Evolutionary conservation across 805 yeast species (phyloP).

Genomic region (Priceomyces fermenticarens): DNA sequence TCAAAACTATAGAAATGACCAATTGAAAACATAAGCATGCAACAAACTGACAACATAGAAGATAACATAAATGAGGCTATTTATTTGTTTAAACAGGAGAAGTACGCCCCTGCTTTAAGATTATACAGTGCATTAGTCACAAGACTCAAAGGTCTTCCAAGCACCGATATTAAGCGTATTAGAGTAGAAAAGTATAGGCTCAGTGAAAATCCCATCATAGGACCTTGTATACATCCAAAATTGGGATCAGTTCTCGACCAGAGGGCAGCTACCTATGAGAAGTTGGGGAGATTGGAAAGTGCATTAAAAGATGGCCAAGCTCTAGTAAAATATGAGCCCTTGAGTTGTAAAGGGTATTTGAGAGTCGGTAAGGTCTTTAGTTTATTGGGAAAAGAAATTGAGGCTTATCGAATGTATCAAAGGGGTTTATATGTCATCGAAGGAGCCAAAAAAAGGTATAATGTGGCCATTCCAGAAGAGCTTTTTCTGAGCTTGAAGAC

Average conservation of each 20-base stretch:
- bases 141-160: conserved; percentile 14
- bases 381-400: conserved; percentile 19
- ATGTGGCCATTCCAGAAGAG: conserved; percentile 27
- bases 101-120: conserved; percentile 25
- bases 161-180: conserved; percentile 12
- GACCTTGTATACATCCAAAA: conserved; percentile 34
- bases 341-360: conserved; percentile 49
- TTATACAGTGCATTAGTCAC: conserved; percentile 24
- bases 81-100: conserved; percentile 27
- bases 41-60: conserved; percentile 20
- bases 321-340: conserved; percentile 37
- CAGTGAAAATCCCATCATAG: conserved; percentile 23
- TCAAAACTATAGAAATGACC: conserved; percentile 1
- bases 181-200: conserved; percentile 18
- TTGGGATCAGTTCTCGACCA: conserved; percentile 38
- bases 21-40: neutral
- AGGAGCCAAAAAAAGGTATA: conserved; percentile 22
- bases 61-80: conserved; percentile 29
- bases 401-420: conserved; percentile 35
- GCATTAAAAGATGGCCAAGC: conserved; percentile 39
- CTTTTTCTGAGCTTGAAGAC: conserved; percentile 24
- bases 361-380: conserved; percentile 38
- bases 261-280: conserved; percentile 49
- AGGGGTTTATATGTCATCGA: conserved; percentile 38
- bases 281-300: conserved; percentile 24